Base-by-base conservation (phyloP, 352 stramenopile species). In the Globisporangium paroecandrum region DNA sequence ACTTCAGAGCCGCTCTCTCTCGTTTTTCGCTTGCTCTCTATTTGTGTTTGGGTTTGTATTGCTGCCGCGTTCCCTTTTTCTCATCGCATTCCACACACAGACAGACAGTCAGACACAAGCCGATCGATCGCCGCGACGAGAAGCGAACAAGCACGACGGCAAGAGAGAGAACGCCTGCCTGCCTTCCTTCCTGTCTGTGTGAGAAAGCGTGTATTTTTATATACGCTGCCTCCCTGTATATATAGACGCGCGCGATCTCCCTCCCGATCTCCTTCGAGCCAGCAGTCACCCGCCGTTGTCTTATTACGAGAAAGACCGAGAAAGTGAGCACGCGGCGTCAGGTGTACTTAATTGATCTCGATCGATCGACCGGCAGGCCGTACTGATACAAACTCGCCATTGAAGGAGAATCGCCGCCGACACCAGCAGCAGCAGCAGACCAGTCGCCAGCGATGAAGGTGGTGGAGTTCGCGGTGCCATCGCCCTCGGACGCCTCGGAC, bases 401-500 rank as follows among this genome's bases (percentile, higher is more conserved):
- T 27, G 25, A 56, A 10, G 8, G n/a, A 61, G 24, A 24, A 32
- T 32, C 27, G 27, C 27, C 27, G 27, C 27, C 27, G 36, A 62
- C 3, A 18, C 38, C 38, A 13, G 15, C 38, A 46, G 7, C 20
- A 5, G 29, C 56, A 63, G 41, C 57, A 24, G 18, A n/a, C 32
- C 57, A 49, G 41, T 49, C 41, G 58, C 47, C 47, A 38, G 20
- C 22, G 34, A 91, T 90, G 82, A 75, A 77, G 62, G 68, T 69
- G 41, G 85, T 91, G 62, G 85, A 90, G 72, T 93, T 93, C 68
- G 79, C 76, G 53, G 79, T 86, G 70, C 70, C 80, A 70, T 93
- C 85, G 62, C 83, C 85, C 32, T 89, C 83, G 25, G 65, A 70
- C 47, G 80, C 89, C 49, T 70, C 76, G 54, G 58, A 66, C 9